Evolutionary conservation across 2,329 filamentous ascomycete species (phyloP).

Genomic region (Penicillium janthinellum): DNA sequence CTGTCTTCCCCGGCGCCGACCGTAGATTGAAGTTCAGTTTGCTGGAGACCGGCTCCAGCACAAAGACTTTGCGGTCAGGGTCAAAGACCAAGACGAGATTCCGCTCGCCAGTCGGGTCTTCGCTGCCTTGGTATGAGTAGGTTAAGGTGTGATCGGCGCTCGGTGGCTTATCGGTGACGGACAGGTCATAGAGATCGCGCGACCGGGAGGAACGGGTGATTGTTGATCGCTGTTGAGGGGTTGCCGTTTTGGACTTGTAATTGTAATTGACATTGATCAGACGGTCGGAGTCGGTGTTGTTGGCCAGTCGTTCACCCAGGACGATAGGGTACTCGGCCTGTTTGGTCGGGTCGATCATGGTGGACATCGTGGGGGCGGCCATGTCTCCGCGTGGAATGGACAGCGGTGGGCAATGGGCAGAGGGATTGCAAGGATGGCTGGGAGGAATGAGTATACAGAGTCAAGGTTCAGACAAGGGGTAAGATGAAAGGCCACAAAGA

Average conservation of each 20-base stretch:
- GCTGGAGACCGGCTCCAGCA: conserved; percentile 79
- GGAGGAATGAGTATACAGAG: not conserved
- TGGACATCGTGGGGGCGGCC: conserved; percentile 36
- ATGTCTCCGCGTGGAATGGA: conserved; percentile 25
- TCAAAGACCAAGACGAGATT: conserved; percentile 70
- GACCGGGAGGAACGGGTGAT: conserved; percentile 39
- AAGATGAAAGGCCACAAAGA: not conserved
- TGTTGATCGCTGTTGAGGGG: conserved; percentile 41
- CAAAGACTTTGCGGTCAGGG: conserved; percentile 70
- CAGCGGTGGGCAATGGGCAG: not conserved
- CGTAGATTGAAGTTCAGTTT: conserved; percentile 85
- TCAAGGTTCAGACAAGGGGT: not conserved
- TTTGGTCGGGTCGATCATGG: conserved; percentile 48
- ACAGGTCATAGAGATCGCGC: conserved; percentile 43
- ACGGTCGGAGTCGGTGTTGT: conserved; percentile 26
- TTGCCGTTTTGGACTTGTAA: conserved; percentile 47
- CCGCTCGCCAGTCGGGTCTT: conserved; percentile 40
- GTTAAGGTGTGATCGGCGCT: conserved; percentile 42
- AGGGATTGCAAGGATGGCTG: conserved; percentile 6
- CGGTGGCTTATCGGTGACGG: conserved; percentile 45
- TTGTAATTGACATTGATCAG: conserved; percentile 50
- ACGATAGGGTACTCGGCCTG: conserved; percentile 51
- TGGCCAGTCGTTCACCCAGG: conserved; percentile 46
- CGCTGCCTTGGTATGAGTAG: conserved; percentile 45
- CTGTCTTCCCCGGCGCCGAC: conserved; percentile 65